Evolutionary conservation across 495 filamentous ascomycete genomes (phyloP).

Genomic region (Barbatosphaeria neglecta): DNA sequence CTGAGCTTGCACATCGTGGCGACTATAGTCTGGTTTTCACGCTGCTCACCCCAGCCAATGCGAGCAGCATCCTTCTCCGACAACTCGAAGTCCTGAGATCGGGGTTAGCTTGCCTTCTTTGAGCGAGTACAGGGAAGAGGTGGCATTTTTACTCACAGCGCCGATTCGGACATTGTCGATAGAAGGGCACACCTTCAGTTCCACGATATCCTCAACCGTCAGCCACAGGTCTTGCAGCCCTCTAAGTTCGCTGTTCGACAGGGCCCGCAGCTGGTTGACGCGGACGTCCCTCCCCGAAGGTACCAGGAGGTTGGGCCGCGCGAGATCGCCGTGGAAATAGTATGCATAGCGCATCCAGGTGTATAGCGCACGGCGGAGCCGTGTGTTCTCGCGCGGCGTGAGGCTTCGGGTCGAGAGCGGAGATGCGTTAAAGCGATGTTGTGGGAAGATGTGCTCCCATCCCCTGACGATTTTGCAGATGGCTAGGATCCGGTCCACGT

Average conservation of each 20-base stretch:
- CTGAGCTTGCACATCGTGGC: conserved; percentile 27
- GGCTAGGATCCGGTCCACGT: conserved; percentile 25
- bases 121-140: not conserved
- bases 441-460: conserved; percentile 59
- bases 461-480: conserved; percentile 47
- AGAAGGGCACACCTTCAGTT: conserved; percentile 25
- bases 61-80: conserved; percentile 11
- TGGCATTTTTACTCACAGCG: conserved; percentile 12
- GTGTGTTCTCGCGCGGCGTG: conserved; percentile 39
- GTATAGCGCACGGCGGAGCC: conserved; percentile 57
- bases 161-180: conserved; percentile 12
- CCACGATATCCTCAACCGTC: conserved; percentile 16
- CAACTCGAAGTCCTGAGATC: not conserved
- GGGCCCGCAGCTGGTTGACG: conserved; percentile 16
- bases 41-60: conserved; percentile 22
- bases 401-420: conserved; percentile 54
- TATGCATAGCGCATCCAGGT: conserved; percentile 49
- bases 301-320: conserved; percentile 6
- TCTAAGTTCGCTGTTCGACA: conserved; percentile 21
- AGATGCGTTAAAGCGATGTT: conserved; percentile 52
- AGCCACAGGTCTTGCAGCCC: conserved; percentile 22
- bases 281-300: conserved; percentile 10
- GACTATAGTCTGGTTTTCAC: conserved; percentile 16
- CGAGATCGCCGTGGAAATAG: conserved; percentile 19
- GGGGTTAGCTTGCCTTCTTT: not conserved